phyloP scores from a whole-genome alignment of 306 rosid genomes.

The Adenanthera pavonina region DNA sequence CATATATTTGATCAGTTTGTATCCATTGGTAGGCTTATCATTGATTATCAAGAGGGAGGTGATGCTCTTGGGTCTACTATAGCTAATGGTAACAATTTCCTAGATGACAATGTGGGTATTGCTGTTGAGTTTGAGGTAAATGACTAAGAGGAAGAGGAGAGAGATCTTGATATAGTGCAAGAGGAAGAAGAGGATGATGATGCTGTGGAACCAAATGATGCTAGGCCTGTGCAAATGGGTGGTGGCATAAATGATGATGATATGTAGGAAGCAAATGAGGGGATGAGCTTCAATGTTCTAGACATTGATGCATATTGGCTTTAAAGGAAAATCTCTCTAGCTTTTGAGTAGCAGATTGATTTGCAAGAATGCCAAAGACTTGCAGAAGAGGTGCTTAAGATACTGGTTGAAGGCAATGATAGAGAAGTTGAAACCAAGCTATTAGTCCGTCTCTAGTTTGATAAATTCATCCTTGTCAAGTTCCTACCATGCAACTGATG shows the following conservation, averaged over 20 bases:
- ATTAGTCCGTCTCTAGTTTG: slow-evolving; percentile 67
- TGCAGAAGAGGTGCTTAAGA: slow-evolving; percentile 82
- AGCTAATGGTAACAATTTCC: slow-evolving; percentile 67
- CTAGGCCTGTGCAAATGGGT: slow-evolving; percentile 90
- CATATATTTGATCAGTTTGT: slow-evolving; percentile 70
- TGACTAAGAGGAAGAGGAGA: slow-evolving; percentile 92
- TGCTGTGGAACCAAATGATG: slow-evolving; percentile 58
- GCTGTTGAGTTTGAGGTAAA: slow-evolving; percentile 95
- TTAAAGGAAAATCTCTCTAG: slow-evolving; percentile 92
- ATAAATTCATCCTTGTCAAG: slow-evolving; percentile 80
- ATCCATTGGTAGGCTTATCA: slow-evolving; percentile 73
- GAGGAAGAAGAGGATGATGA: slow-evolving; percentile 93
- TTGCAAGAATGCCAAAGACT: slow-evolving; percentile 88
- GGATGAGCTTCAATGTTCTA: slow-evolving; percentile 85
- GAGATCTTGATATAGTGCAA: slow-evolving; percentile 92
- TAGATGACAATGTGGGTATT: slow-evolving; percentile 89
- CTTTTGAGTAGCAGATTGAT: slow-evolving; percentile 86
- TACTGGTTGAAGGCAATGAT: slow-evolving; percentile 82
- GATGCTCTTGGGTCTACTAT: slow-evolving; percentile 58
- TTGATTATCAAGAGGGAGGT: slow-evolving; percentile 79
- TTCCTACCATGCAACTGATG: slow-evolving; percentile 68
- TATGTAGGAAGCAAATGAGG: slow-evolving; percentile 80
- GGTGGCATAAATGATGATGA: slow-evolving; percentile 92
- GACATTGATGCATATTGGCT: slow-evolving; percentile 98
- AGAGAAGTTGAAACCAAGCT: slow-evolving; percentile 80